Base-by-base conservation (phyloP, 257 asterid genomes). In the Petrea volubilis region DNA sequence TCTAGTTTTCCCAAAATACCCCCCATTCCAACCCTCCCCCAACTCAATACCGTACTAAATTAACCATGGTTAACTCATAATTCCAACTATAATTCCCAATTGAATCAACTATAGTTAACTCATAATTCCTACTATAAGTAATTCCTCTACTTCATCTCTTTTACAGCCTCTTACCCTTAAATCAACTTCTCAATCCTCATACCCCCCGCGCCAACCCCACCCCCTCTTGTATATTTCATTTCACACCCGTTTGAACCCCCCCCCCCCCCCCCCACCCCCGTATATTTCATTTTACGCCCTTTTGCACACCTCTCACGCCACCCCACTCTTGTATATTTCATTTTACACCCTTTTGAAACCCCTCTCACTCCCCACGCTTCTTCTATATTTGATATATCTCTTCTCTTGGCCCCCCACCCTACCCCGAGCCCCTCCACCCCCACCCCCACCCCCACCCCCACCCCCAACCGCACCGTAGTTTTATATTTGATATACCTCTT, bases 41-140 rank as follows among this genome's bases (percentile, higher is more conserved):
- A 80, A 77, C 79, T 71, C 81, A 74, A 21, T 5, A 59, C 78
- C 68, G 34, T 64, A 68, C 79, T 68, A 18, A 74, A 63, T 56
- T 58, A 83, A 82, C 86, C 77, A 80, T 72, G 79, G 76, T 64
- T 61, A 66, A 17, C 43, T 23, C 1, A 41, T 41, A 41, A 33
- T 33, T 33, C 38, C 38, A 33, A 33, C 38, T 64, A 68, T n/a
- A n/a, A n/a, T n/a, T n/a, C n/a, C n/a, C n/a, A n/a, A n/a, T n/a
- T n/a, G n/a, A n/a, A n/a, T n/a, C n/a, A n/a, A n/a, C n/a, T n/a
- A n/a, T n/a, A n/a, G n/a, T n/a, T n/a, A n/a, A 56, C 75, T 40
- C 73, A 70, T 59, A 60, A 65, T 38, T 72, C 76, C 77, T 77
- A 41, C 77, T 71, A 76, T 68, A 67, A 80, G 58, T 40, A 67